Evolutionary conservation across 1,284 basidiomycete species (phyloP).

Genomic region (Trichosporon asahii): DNA sequence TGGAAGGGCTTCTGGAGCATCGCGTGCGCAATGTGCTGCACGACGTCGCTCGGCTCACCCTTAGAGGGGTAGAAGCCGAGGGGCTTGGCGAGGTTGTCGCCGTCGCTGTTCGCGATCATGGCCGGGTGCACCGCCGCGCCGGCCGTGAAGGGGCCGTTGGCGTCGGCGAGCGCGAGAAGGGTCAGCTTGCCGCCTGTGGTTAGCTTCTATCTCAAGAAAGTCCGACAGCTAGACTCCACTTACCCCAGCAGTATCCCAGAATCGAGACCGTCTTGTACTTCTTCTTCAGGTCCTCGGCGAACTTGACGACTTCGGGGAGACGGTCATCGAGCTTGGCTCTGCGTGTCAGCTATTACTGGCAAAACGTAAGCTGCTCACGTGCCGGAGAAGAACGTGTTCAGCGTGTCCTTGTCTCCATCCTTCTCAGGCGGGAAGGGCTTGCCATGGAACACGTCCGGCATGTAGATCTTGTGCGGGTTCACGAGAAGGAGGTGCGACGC

Average conservation of each 20-base stretch:
- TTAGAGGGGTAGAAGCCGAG: conserved; percentile 43
- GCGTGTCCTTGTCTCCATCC: conserved; percentile 42
- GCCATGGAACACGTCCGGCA: conserved; percentile 45
- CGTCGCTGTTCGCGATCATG: conserved; percentile 43
- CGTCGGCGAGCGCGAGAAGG: conserved; percentile 30
- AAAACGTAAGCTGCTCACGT: conserved; percentile 41
- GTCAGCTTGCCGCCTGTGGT: conserved; percentile 41
- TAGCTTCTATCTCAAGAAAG: background rate
- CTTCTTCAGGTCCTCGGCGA: conserved; percentile 33
- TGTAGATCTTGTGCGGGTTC: conserved; percentile 35
- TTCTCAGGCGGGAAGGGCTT: conserved; percentile 43
- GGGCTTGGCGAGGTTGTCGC: conserved; percentile 36
- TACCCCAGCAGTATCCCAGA: conserved; percentile 48
- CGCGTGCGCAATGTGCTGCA: conserved; percentile 30
- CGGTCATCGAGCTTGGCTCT: conserved; percentile 43
- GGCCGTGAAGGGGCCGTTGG: conserved; percentile 27
- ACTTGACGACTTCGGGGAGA: conserved; percentile 40
- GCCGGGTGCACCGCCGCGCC: conserved; percentile 44
- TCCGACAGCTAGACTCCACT: background rate
- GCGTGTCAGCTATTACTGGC: background rate
- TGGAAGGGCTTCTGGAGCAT: conserved; percentile 32
- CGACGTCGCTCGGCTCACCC: conserved; percentile 43
- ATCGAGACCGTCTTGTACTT: conserved; percentile 35
- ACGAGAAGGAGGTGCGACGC: conserved; percentile 32
- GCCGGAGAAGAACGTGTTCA: conserved; percentile 40